These are phyloP conservation scores for Saitoella complicata DNA, from an alignment of 805 yeast species.

Conservation along the genomic window DNA sequence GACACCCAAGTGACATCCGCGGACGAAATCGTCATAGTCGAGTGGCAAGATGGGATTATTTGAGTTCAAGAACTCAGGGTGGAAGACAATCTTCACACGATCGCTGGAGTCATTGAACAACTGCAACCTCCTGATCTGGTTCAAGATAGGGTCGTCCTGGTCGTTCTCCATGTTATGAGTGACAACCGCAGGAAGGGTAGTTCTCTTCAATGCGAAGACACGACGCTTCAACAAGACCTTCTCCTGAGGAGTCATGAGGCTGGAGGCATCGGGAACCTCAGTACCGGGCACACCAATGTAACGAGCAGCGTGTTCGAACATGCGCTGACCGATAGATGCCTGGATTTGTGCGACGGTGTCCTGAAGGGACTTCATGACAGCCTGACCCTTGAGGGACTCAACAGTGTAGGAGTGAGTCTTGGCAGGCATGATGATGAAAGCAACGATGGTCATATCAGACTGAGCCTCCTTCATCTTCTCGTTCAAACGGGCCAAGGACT, in stretches of 20 bases:
- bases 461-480: slow-evolving; percentile 67
- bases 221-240: slow-evolving; percentile 79
- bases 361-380: slow-evolving; percentile 82
- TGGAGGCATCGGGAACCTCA: slow-evolving; percentile 41
- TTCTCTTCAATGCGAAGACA: slow-evolving; percentile 81
- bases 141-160: slow-evolving; percentile 74
- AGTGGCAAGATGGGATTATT: slow-evolving; percentile 85
- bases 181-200: slow-evolving; percentile 81
- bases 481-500: slow-evolving; percentile 79
- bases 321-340: slow-evolving; percentile 64
- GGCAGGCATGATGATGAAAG: slow-evolving; percentile 97
- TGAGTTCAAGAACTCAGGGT: slow-evolving; percentile 90
- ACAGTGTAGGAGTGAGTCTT: slow-evolving; percentile 85
- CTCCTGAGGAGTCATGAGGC: slow-evolving; percentile 66
- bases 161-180: slow-evolving; percentile 96
- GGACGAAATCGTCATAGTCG: slow-evolving; percentile 92
- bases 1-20: slow-evolving; percentile 96
- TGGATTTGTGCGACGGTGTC: slow-evolving; percentile 80
- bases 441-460: slow-evolving; percentile 84
- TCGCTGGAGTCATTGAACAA: slow-evolving; percentile 80
- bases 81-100: slow-evolving; percentile 88
- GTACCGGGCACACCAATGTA: slow-evolving; percentile 31
- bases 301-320: slow-evolving; percentile 80
- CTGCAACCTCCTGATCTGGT: slow-evolving; percentile 81
- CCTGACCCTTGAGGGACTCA: slow-evolving; percentile 90